These are phyloP conservation scores for Podospora pseudoanserina DNA, from an alignment of 495 filamentous ascomycete genomes.

Conservation along the genomic window DNA sequence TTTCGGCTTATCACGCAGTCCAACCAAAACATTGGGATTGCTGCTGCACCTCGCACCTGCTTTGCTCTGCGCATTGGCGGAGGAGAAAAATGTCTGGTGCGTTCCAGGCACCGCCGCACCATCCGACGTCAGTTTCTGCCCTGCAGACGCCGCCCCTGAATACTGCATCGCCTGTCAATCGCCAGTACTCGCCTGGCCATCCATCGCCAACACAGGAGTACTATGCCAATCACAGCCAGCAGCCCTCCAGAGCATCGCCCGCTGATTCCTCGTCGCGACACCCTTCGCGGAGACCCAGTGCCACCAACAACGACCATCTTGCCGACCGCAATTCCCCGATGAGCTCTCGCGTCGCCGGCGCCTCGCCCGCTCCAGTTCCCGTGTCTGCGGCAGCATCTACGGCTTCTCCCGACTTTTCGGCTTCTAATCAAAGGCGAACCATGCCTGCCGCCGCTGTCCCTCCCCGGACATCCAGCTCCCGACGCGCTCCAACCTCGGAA, in stretches of 20 bases:
- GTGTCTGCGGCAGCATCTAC: conserved; percentile 37
- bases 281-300: conserved; percentile 50
- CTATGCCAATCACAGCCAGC: conserved; percentile 43
- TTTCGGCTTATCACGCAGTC: conserved; percentile 7
- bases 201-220: conserved; percentile 43
- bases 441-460: conserved; percentile 53
- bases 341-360: conserved; percentile 44
- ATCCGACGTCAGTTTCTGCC: conserved; percentile 45
- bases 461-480: conserved; percentile 55
- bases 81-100: conserved; percentile 52
- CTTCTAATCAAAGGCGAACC: conserved; percentile 32
- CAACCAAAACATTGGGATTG: conserved; percentile 14
- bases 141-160: conserved; percentile 46
- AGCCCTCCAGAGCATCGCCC: conserved; percentile 35
- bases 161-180: conserved; percentile 43
- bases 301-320: conserved; percentile 54
- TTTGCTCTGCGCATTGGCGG: conserved; percentile 26
- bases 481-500: conserved; percentile 43
- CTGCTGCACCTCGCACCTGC: conserved; percentile 1
- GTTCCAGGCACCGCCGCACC: conserved; percentile 53
- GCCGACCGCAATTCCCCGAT: conserved; percentile 45
- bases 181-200: conserved; percentile 40
- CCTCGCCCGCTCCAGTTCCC: conserved; percentile 48
- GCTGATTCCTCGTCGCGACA: conserved; percentile 40
- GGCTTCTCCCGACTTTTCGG: conserved; percentile 32